Conservation (phyloP, 805 yeast species). For the Candida adriatica region DNA sequence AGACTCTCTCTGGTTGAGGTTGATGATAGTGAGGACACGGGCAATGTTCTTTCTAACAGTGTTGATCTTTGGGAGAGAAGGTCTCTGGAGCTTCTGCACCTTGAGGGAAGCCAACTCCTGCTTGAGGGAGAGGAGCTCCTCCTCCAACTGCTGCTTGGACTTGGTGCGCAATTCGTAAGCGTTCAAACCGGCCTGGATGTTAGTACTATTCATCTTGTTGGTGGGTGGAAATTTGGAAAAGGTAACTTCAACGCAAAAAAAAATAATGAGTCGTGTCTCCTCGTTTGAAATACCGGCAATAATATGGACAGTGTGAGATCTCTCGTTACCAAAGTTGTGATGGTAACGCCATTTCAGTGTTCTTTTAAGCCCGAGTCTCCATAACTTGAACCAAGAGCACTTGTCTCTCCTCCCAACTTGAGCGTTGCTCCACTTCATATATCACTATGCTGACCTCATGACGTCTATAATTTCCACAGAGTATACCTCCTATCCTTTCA, state of each 20-base stretch:
- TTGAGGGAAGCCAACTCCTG: slow-evolving; percentile 93
- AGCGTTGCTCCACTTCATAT: too few relatives aligned
- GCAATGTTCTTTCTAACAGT: slow-evolving; percentile 98
- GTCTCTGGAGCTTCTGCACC: slow-evolving; percentile 90
- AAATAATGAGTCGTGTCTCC: too few relatives aligned
- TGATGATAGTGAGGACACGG: slow-evolving; percentile 93
- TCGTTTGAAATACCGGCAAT: too few relatives aligned
- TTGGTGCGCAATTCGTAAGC: slow-evolving; percentile 95
- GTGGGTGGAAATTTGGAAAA: neutral
- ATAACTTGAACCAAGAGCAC: too few relatives aligned
- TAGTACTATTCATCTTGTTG: slow-evolving; percentile 15
- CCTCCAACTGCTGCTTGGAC: slow-evolving; percentile 94
- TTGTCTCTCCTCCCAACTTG: too few relatives aligned
- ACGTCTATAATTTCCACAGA: neutral
- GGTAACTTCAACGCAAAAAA: too few relatives aligned
- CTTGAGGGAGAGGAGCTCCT: slow-evolving; percentile 92
- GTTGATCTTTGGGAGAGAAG: slow-evolving; percentile 93
- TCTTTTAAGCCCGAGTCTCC: too few relatives aligned
- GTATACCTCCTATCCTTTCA: too few relatives aligned
- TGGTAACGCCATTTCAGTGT: too few relatives aligned
- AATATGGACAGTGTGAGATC: too few relatives aligned
- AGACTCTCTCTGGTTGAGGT: slow-evolving; percentile 91
- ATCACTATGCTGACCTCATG: too few relatives aligned
- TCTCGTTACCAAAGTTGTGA: too few relatives aligned
- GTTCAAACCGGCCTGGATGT: slow-evolving; percentile 76